These are phyloP conservation scores for Haplosporangium sp. DNA, from an alignment of 371 early-diverging fungal species.

Conservation along the genomic window DNA sequence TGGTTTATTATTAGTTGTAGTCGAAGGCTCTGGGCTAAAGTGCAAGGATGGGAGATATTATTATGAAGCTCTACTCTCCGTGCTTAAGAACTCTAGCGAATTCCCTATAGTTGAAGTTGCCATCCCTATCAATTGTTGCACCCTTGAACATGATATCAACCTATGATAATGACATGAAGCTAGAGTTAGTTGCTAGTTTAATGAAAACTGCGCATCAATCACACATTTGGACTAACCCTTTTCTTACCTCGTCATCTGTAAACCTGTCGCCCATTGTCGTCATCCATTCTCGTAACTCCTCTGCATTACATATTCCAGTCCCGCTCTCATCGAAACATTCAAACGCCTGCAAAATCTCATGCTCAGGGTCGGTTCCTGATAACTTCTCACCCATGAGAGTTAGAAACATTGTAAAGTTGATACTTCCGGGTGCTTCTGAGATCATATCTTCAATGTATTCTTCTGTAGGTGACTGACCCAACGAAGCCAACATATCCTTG, in stretches of 20 bases:
- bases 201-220: neutral
- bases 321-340: constrained; percentile 88
- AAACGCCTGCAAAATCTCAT: constrained; percentile 88
- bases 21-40: neutral
- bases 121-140: constrained; percentile 81
- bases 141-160: constrained; percentile 96
- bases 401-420: constrained; percentile 95
- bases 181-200: neutral
- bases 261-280: constrained; percentile 93
- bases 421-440: constrained; percentile 85
- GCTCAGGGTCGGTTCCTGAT: constrained; percentile 89
- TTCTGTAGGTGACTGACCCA: constrained; percentile 83
- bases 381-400: constrained; percentile 96
- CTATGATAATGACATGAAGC: constrained; percentile 48
- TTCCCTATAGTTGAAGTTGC: constrained; percentile 90
- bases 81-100: constrained; percentile 94
- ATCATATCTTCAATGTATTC: constrained; percentile 94
- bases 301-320: constrained; percentile 86
- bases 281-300: constrained; percentile 85
- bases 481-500: constrained; percentile 83
- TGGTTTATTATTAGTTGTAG: neutral
- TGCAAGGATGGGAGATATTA: too few species aligned
- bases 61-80: constrained; percentile 73
- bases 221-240: too few species aligned
- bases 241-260: constrained; percentile 86